Evolutionary conservation across 371 early-diverging fungal genomes (phyloP).

Genomic region (Batrachochytrium dendrobatidis): DNA sequence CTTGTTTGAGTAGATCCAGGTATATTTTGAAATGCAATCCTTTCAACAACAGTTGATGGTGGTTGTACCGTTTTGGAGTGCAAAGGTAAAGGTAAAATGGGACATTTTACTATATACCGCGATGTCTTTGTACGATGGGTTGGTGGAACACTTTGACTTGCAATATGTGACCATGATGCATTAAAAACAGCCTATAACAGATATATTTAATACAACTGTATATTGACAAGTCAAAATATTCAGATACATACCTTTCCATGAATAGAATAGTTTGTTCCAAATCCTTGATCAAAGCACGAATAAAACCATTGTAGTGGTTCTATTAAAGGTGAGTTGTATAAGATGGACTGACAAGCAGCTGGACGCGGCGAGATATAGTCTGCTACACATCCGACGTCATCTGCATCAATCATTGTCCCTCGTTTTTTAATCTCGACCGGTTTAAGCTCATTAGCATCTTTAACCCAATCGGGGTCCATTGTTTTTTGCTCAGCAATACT

Average conservation of each 20-base stretch:
- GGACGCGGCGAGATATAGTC: constrained; percentile 30
- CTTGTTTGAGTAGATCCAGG: too few relatives aligned
- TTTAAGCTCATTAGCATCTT: not conserved
- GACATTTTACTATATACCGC: not conserved
- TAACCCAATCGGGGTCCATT: not conserved
- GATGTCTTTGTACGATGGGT: not conserved
- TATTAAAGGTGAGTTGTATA: too few relatives aligned
- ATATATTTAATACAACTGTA: not conserved
- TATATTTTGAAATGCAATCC: too few relatives aligned
- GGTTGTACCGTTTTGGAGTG: too few relatives aligned
- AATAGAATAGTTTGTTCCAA: constrained; percentile 38
- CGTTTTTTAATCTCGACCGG: too few relatives aligned
- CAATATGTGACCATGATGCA: constrained; percentile 47
- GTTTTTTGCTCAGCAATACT: not conserved
- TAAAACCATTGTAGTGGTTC: constrained; percentile 33
- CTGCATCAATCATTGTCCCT: not conserved
- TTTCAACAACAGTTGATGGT: too few relatives aligned
- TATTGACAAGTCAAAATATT: not conserved
- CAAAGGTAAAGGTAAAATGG: too few relatives aligned
- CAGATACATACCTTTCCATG: constrained; percentile 29
- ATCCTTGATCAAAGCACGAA: constrained; percentile 50
- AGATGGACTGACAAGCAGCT: constrained; percentile 30
- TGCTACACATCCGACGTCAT: constrained; percentile 25
- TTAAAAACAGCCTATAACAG: not conserved
- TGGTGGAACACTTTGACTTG: constrained; percentile 49